Percentiles rank a stretch among this genome's conserved stretches.
Conservation (phyloP, 208 protist species). For the Wallacemonas rigidus region DNA sequence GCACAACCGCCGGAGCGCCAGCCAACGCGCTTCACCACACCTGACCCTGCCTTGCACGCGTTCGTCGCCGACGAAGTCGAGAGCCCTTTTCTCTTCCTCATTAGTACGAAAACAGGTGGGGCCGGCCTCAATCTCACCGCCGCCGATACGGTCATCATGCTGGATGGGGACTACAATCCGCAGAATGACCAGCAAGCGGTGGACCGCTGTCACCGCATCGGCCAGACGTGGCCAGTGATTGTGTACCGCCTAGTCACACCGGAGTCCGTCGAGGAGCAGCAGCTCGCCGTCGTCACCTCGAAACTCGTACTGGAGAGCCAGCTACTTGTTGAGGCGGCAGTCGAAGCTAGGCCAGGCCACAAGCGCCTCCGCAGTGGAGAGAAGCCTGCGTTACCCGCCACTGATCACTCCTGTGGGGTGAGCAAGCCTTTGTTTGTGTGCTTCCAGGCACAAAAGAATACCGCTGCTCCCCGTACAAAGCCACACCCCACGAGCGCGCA, state of each 20-base stretch:
- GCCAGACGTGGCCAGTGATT: slow-evolving; percentile 91
- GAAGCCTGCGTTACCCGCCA: background rate
- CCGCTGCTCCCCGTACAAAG: no score
- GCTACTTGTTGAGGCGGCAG: slow-evolving; percentile 1
- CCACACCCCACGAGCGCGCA: no score
- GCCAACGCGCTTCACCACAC: background rate
- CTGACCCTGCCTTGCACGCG: no score
- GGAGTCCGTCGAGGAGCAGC: slow-evolving; percentile 91
- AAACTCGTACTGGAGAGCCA: slow-evolving; percentile 28
- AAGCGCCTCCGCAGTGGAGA: background rate
- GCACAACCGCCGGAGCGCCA: background rate
- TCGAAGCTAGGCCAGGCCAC: background rate
- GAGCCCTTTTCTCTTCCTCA: slow-evolving; percentile 92
- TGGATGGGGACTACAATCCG: slow-evolving; percentile 95
- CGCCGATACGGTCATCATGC: slow-evolving; percentile 96
- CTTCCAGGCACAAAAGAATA: no score
- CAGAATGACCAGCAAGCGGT: slow-evolving; percentile 94
- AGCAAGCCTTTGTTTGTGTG: background rate
- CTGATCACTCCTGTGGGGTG: no score
- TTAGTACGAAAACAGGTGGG: slow-evolving; percentile 93
- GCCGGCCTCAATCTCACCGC: slow-evolving; percentile 96
- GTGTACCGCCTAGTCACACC: slow-evolving; percentile 92
- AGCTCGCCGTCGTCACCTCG: slow-evolving; percentile 43
- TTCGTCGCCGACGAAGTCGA: slow-evolving; percentile 7
- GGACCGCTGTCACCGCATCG: slow-evolving; percentile 94